Evolutionary conservation across 768 basidiomycete species (phyloP).

Genomic region (Rickenella mellea): DNA sequence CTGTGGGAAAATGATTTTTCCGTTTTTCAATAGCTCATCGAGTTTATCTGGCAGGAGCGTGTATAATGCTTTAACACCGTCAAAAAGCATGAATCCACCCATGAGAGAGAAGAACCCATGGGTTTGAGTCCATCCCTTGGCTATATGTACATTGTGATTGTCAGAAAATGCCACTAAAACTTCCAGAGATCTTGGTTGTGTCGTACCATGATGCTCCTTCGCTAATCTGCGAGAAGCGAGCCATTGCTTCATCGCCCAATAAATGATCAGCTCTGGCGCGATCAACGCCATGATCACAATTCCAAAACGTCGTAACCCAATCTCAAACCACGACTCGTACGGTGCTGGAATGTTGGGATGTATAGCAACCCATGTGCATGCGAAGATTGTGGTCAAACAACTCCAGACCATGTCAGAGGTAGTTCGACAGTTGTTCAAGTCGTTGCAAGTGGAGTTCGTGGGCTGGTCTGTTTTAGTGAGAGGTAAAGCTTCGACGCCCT

Average conservation of each 20-base stretch:
- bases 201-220: too few species aligned
- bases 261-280: slow-evolving; percentile 19
- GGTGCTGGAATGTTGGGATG: slow-evolving; percentile 21
- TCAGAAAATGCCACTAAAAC: slow-evolving; percentile 71
- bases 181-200: slow-evolving; percentile 66
- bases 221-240: slow-evolving; percentile 7
- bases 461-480: too few species aligned
- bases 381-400: slow-evolving; percentile 18
- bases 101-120: slow-evolving; percentile 3
- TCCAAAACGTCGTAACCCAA: slow-evolving; percentile 6
- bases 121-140: not conserved
- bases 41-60: not conserved
- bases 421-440: not conserved
- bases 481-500: too few species aligned
- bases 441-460: too few species aligned
- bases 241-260: slow-evolving; percentile 17
- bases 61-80: not conserved
- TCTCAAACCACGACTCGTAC: slow-evolving; percentile 4
- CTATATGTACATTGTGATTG: not conserved
- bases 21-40: not conserved
- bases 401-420: slow-evolving; percentile 15
- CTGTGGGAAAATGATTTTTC: not conserved
- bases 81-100: not conserved
- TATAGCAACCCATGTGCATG: slow-evolving; percentile 20
- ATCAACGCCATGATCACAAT: slow-evolving; percentile 15